These are phyloP conservation scores for Iodosphaeria phyllophila DNA, from an alignment of 2,329 filamentous ascomycete species.

Conservation along the genomic window DNA sequence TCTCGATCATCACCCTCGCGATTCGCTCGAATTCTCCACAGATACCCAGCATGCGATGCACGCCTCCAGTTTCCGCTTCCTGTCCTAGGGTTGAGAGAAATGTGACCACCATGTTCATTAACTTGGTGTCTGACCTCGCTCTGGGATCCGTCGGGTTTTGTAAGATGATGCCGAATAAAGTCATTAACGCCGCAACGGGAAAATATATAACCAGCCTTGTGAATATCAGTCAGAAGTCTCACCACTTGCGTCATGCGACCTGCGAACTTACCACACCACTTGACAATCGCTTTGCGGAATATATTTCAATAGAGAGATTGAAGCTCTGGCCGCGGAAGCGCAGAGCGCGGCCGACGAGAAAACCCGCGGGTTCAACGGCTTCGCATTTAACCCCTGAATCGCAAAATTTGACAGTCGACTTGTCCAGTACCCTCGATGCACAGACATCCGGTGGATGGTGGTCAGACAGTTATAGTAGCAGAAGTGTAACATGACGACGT, in stretches of 20 bases:
- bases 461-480: conserved; percentile 96
- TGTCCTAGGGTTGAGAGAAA: conserved; percentile 80
- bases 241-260: neutral
- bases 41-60: conserved; percentile 82
- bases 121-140: conserved; percentile 69
- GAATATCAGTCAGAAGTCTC: conserved; percentile 11
- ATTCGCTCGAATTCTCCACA: conserved; percentile 96
- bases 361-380: conserved; percentile 79
- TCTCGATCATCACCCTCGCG: conserved; percentile 76
- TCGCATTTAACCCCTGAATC: conserved; percentile 80
- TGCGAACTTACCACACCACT: conserved; percentile 65
- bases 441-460: conserved; percentile 95
- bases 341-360: conserved; percentile 89
- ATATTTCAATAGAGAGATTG: conserved; percentile 87
- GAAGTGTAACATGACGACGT: conserved; percentile 88
- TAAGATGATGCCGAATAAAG: conserved; percentile 86
- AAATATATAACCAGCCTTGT: conserved; percentile 80
- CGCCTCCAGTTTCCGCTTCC: conserved; percentile 76
- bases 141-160: conserved; percentile 86
- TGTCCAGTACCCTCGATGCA: conserved; percentile 97
- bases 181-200: conserved; percentile 85
- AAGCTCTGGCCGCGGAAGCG: conserved; percentile 79
- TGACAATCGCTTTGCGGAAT: conserved; percentile 88
- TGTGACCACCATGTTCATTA: conserved; percentile 86
- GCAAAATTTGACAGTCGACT: conserved; percentile 87